These are phyloP conservation scores for Botrytis tulipae DNA, from an alignment of 2,329 filamentous ascomycete genomes.

Conservation along the genomic window DNA sequence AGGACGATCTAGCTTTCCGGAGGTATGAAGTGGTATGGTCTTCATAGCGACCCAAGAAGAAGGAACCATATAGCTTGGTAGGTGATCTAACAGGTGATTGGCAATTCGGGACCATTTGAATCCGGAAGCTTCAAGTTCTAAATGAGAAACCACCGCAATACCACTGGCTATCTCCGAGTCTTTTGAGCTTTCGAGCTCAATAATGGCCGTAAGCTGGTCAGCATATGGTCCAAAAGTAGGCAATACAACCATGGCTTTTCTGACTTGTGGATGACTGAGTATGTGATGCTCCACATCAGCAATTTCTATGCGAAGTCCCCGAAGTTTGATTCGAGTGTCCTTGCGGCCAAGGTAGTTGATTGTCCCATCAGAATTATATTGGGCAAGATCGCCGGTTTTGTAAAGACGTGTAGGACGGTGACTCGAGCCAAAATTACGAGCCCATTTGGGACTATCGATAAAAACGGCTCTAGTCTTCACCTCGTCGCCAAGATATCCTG, in stretches of 20 bases:
- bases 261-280: constrained; percentile 17
- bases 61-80: constrained; percentile 41
- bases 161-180: not conserved
- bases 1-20: constrained; percentile 42
- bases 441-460: constrained; percentile 33
- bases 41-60: constrained; percentile 37
- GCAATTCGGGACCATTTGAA: not conserved
- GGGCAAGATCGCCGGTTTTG: constrained; percentile 46
- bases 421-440: not conserved
- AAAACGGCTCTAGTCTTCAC: constrained; percentile 41
- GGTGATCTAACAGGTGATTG: not conserved
- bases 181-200: not conserved
- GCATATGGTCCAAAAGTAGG: constrained; percentile 4
- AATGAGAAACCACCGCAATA: not conserved
- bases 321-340: constrained; percentile 14
- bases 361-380: constrained; percentile 38
- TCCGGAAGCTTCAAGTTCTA: constrained; percentile 2
- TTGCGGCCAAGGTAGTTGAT: constrained; percentile 15
- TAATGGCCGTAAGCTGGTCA: constrained; percentile 10
- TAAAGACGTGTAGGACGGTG: constrained; percentile 46
- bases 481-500: constrained; percentile 43
- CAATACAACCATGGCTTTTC: constrained; percentile 9
- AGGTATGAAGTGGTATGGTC: constrained; percentile 37
- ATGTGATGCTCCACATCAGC: constrained; percentile 18
- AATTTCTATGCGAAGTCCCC: constrained; percentile 18